Evolutionary conservation across 768 basidiomycete species (phyloP).

Genomic region (Rhodotorula taiwanensis): DNA sequence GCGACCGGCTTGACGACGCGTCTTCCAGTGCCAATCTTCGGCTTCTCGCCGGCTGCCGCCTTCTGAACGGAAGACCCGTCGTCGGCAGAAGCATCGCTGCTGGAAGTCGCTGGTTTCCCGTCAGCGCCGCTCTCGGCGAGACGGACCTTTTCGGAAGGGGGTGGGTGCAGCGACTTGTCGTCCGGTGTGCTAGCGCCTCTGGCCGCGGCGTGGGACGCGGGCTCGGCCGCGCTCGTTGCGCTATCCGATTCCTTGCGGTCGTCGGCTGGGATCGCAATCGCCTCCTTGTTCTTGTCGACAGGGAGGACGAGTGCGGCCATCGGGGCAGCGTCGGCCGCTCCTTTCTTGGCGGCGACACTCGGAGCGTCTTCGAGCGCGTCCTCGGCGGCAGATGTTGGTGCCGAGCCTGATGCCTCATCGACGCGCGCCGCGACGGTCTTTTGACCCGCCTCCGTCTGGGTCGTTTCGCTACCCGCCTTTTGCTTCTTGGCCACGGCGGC

Average conservation of each 20-base stretch:
- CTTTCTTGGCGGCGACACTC: conserved; percentile 9
- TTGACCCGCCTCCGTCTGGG: background rate
- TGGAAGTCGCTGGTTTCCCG: too few species aligned
- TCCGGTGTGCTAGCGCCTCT: background rate
- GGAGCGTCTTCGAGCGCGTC: conserved; percentile 14
- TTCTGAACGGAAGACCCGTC: background rate
- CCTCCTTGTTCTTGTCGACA: background rate
- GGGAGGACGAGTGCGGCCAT: conserved; percentile 14
- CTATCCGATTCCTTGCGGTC: too few species aligned
- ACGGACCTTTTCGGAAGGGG: too few species aligned
- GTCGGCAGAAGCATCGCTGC: background rate
- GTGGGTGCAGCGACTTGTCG: background rate
- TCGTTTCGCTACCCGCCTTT: too few species aligned
- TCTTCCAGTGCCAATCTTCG: conserved; percentile 24
- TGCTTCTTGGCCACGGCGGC: too few species aligned
- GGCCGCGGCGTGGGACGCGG: background rate
- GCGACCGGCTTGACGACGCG: background rate
- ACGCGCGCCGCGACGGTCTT: background rate
- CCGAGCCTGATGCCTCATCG: too few species aligned
- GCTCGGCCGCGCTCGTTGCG: background rate
- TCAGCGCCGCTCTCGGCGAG: too few species aligned
- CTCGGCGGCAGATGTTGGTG: background rate
- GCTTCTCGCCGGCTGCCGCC: too few species aligned
- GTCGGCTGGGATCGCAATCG: background rate
- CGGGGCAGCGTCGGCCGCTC: conserved; percentile 11